Evolutionary conservation across 495 filamentous ascomycete genomes (phyloP), one percentile per base, ranked within the genome.

Genomic region (Chlorociboria aeruginascens): DNA sequence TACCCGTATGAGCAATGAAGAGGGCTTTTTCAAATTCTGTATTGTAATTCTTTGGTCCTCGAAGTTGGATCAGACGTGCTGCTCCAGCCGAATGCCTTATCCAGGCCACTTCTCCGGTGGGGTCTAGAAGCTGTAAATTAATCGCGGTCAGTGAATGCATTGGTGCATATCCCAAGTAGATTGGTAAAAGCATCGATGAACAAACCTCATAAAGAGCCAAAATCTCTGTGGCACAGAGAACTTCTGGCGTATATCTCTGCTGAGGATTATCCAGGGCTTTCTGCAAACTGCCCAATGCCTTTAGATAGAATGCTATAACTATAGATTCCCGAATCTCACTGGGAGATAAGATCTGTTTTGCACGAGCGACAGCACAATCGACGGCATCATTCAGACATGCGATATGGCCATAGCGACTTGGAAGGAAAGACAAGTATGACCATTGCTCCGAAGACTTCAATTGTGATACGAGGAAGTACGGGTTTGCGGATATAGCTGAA

Each of bases 21-120:
- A 67, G 54, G 1, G 65, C 55, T 43, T 61, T 60, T 44, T 67
- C 65, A 42, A 64, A 66, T 8, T 65, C 57, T 17, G 60, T 53
- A n/a, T 50, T 50, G 36, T 63, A 67, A 13, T 45, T 50, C 14
- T 57, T 44, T 6, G 61, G 56, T 7, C 65, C 65, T 31, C 65
- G 63, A 32, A 63, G 50, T 51, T 59, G 50, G 14, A 67, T 59
- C 34, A 67, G 47, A n/a, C 50, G 39, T 3, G 56, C 58, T 3
- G 63, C 60, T 2, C 65, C 65, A 0, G 51, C 55, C 13, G 56
- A 39, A 41, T 67, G 63, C 3, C 52, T 51, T 31, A 61, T 54
- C 61, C 62, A 67, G 1, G 58, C 58, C 9, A 50, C 33, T 16
- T 55, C 45, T 20, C 52, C 46, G 12, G 34, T 46, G 14, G 51